phyloP scores from a whole-genome alignment of 1,284 basidiomycete genomes.

The Trametes polyzona region DNA sequence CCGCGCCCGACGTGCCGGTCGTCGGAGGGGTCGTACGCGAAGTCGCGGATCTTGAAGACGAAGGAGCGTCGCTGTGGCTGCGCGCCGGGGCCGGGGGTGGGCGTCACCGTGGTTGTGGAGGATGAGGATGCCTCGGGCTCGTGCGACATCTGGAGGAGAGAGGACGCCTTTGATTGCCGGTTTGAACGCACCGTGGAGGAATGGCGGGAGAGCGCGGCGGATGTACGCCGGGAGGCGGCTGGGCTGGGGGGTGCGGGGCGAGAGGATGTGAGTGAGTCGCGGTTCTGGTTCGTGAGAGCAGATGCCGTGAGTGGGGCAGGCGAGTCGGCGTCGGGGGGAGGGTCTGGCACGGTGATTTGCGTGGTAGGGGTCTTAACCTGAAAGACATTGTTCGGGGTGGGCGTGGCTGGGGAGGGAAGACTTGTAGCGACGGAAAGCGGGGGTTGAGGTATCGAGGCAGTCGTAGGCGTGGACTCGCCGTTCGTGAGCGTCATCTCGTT shows the following conservation, averaged over 20 bases:
- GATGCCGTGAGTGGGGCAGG: constrained; percentile 22
- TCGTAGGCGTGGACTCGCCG: constrained; percentile 32
- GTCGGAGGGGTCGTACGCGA: constrained; percentile 56
- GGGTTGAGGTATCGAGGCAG: constrained; percentile 14
- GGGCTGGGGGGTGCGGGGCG: constrained; percentile 72
- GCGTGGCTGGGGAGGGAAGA: constrained; percentile 29
- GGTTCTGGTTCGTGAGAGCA: constrained; percentile 23
- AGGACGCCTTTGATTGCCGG: constrained; percentile 33
- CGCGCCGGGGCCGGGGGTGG: constrained; percentile 25
- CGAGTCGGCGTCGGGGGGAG: constrained; percentile 21
- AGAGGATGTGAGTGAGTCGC: constrained; percentile 51
- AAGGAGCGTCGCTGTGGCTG: constrained; percentile 26
- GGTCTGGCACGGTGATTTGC: constrained; percentile 26
- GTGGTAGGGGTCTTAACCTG: constrained; percentile 26
- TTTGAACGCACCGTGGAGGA: constrained; percentile 36
- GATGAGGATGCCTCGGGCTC: constrained; percentile 31
- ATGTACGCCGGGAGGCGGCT: constrained; percentile 58
- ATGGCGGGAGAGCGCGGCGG: constrained; percentile 43
- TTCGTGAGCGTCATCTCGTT: constrained; percentile 25
- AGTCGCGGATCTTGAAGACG: constrained; percentile 64
- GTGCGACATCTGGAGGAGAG: constrained; percentile 23
- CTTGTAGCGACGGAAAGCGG: constrained; percentile 18
- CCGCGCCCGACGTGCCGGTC: constrained; percentile 59
- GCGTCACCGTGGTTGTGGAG: constrained; percentile 25
- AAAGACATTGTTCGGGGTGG: constrained; percentile 28